Percentiles rank a stretch among this genome's conserved stretches.
These are phyloP conservation scores for Rhododendron ferrugineum DNA, from an alignment of 148 eudicot genomes.

Conservation along the genomic window DNA sequence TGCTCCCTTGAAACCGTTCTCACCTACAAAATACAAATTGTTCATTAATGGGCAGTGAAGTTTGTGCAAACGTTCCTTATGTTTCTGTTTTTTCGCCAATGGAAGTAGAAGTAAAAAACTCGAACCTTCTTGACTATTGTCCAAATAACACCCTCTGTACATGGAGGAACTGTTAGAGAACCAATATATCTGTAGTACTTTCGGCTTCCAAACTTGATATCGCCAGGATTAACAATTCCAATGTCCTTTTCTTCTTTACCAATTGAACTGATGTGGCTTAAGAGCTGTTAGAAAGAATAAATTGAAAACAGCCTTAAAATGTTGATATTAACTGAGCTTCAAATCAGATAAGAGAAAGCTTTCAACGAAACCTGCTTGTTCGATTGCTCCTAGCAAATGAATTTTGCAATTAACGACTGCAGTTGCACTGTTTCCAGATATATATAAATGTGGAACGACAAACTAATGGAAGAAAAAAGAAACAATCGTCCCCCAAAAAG, in stretches of 20 bases:
- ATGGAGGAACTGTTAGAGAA: conserved; percentile 44
- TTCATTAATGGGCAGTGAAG: background rate
- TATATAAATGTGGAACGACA: background rate
- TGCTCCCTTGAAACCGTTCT: conserved; percentile 44
- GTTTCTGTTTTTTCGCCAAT: background rate
- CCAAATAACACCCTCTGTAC: conserved; percentile 47
- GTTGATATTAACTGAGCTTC: background rate
- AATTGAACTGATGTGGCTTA: conserved; percentile 2
- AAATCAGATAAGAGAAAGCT: background rate
- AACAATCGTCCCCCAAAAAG: too few species aligned
- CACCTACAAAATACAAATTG: conserved; percentile 14
- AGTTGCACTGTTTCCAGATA: background rate
- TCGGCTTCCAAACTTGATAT: conserved; percentile 22
- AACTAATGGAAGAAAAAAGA: background rate
- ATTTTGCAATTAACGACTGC: background rate
- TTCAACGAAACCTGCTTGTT: background rate
- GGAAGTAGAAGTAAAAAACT: background rate
- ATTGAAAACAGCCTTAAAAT: background rate
- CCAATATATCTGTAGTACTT: conserved; percentile 37
- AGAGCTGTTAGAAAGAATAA: conserved; percentile 9
- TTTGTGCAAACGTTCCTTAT: background rate
- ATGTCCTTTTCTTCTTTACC: conserved; percentile 9
- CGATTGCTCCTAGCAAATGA: background rate
- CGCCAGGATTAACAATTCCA: conserved; percentile 25
- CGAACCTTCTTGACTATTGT: conserved; percentile 22